Evolutionary conservation across 2,329 filamentous ascomycete genomes (phyloP).

Genomic region (Trichoderma sp.): DNA sequence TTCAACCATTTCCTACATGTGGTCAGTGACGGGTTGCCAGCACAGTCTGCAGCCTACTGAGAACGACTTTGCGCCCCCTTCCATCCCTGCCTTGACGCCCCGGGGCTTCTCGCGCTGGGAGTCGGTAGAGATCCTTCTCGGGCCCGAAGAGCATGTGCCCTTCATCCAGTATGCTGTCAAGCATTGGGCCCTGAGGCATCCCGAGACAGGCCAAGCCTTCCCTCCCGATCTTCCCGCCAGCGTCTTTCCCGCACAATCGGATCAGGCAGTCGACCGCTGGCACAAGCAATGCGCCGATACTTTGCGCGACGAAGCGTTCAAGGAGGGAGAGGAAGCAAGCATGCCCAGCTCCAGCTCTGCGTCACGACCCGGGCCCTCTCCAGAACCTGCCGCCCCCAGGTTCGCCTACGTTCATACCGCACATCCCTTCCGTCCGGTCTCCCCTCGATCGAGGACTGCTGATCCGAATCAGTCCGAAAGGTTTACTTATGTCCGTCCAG

Average conservation of each 20-base stretch:
- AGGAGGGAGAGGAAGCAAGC: slow-evolving; percentile 54
- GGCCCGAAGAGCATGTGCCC: slow-evolving; percentile 81
- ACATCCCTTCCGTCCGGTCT: slow-evolving; percentile 32
- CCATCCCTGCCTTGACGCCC: slow-evolving; percentile 76
- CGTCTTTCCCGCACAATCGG: slow-evolving; percentile 70
- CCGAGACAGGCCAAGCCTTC: slow-evolving; percentile 68
- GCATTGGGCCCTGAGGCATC: slow-evolving; percentile 73
- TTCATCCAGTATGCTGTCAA: slow-evolving; percentile 79
- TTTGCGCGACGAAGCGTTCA: slow-evolving; percentile 37
- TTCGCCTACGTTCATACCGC: slow-evolving; percentile 38
- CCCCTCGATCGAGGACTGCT: slow-evolving; percentile 29
- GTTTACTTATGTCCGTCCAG: slow-evolving; percentile 41
- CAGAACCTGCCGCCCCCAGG: slow-evolving; percentile 36
- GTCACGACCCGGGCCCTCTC: slow-evolving; percentile 25
- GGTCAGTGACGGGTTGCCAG: slow-evolving; percentile 85
- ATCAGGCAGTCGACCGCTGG: slow-evolving; percentile 81
- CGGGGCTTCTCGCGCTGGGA: slow-evolving; percentile 92
- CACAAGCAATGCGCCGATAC: slow-evolving; percentile 73
- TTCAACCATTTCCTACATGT: slow-evolving; percentile 82
- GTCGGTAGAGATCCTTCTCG: slow-evolving; percentile 82
- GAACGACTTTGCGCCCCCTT: slow-evolving; percentile 70
- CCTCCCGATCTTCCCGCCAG: slow-evolving; percentile 54
- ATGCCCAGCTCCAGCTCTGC: slow-evolving; percentile 28
- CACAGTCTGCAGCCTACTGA: slow-evolving; percentile 78
- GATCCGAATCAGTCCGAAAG: slow-evolving; percentile 36